Evolutionary conservation across 495 filamentous ascomycete species (phyloP), one percentile per base, ranked within the genome.

Genomic region (Xylaria cubensis): DNA sequence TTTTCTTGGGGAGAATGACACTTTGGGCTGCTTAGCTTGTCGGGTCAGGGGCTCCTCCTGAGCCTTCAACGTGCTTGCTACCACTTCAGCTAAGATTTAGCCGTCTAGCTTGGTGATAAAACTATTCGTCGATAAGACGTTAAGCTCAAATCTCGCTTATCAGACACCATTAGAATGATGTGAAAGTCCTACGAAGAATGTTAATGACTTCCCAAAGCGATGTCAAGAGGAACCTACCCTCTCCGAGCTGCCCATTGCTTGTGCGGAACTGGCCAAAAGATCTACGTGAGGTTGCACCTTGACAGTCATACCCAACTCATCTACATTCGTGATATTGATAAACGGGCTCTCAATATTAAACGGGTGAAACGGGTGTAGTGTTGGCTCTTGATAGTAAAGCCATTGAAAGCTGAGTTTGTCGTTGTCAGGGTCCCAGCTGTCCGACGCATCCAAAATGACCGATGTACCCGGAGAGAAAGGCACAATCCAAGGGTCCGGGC

Each of bases 161-260:
- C 50, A 26, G 50, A 12, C 50, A 26, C 50, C 50, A 53, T 26
- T 3, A 53, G 21, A 53, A 26, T 53, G 4, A 53, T 26, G 19
- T 53, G 50, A 53, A 53, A 53, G 50, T 53, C 50, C 50, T 53
- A 53, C 50, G 50, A 53, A 26, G 12, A 10, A 53, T 53, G 9
- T 53, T 26, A 26, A 21, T 8, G 9, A 10, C 21, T n/a, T 24
- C 21, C n/a, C 8, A 53, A 26, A 2, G 9, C 9, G 21, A 53
- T 9, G 1, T 26, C 2, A 4, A 12, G 21, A 53, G 21, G 21
- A 53, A 53, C 50, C 0, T 53, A 53, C 21, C 50, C 10, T 8
- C 12, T 21, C 26, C 26, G 50, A 26, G 50, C 26, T 53, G 50
- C 50, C 21, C 50, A 24, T 53, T 12, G 12, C 9, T 53, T 53